Percentiles rank a stretch among this genome's conserved stretches.
phyloP scores from a whole-genome alignment of 2,329 filamentous ascomycete species.

The Berkeleyomyces rouxiae region DNA sequence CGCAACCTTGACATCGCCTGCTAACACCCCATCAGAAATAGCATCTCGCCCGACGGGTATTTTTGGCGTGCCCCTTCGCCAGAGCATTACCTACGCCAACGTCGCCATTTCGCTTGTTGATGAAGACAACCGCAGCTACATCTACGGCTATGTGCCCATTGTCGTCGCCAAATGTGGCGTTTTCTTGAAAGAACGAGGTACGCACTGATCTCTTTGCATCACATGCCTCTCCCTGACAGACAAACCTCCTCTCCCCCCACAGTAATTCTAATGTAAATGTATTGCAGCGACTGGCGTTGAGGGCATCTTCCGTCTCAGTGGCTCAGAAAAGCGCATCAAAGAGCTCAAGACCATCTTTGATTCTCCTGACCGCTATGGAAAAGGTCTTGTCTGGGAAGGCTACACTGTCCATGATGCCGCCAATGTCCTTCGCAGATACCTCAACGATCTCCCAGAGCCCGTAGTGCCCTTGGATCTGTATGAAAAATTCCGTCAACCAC shows the following conservation, averaged over 20 bases:
- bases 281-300: slow-evolving; percentile 72
- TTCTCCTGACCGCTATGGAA: slow-evolving; percentile 87
- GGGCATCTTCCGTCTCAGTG: slow-evolving; percentile 89
- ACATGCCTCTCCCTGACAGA: neutral
- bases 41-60: slow-evolving; percentile 47
- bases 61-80: slow-evolving; percentile 81
- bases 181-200: slow-evolving; percentile 95
- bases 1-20: neutral
- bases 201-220: slow-evolving; percentile 19
- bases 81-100: slow-evolving; percentile 94
- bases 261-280: no score
- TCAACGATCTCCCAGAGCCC: slow-evolving; percentile 90
- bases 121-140: slow-evolving; percentile 83
- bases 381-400: slow-evolving; percentile 90
- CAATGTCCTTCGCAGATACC: slow-evolving; percentile 85
- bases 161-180: slow-evolving; percentile 97
- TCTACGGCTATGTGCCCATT: slow-evolving; percentile 96
- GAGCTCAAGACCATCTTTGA: slow-evolving; percentile 85
- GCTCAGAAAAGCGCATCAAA: slow-evolving; percentile 96
- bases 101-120: slow-evolving; percentile 94
- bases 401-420: slow-evolving; percentile 98
- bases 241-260: neutral
- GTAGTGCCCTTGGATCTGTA: slow-evolving; percentile 93
- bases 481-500: slow-evolving; percentile 71
- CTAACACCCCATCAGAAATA: slow-evolving; percentile 5